Evolutionary conservation across 1,139 yeast genomes (phyloP), one percentile per base, ranked within the genome.

Genomic region (Wickerhamomyces sp.): DNA sequence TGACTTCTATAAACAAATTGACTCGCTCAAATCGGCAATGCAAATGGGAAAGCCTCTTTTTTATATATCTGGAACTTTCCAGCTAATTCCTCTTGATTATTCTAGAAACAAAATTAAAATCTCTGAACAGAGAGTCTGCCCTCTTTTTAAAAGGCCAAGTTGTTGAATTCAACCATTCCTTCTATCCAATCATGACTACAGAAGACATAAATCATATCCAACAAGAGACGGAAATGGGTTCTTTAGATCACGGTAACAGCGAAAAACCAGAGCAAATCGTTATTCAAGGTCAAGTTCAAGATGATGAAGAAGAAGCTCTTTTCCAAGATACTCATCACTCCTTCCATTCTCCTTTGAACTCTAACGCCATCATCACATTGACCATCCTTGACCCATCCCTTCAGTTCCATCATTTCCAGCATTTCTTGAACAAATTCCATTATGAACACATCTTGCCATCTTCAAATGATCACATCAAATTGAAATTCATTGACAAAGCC

Each of bases 311-410:
- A 10, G 41, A 41, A 6, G n/a, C n/a, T n/a, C n/a, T n/a, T n/a
- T n/a, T n/a, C n/a, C n/a, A n/a, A n/a, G 50, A 49, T 18, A 39
- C 42, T 9, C 52, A 18, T 5, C 23, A 48, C 41, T 4, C 32
- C 3, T 56, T 48, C 50, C 53, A 49, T 38, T 54, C 58, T 2
- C 55, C 55, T 7, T 42, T 57, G 10, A 55, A 53, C 47, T 50
- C 55, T 34, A 56, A 56, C 29, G 58, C 58, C 10, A 42, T 56
- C 10, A 42, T 56, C 11, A 44, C 56, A 10, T 43, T 55, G 32
- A 39, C 36, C n/a, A 37, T 40, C 4, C 2, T 23, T 2, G 39
- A 38, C 18, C 41, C 36, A 8, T 14, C 36, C 26, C 29, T 37
- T 29, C 36, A 26, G 18, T 7, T 30, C n/a, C 32, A 6, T 23